Base-by-base conservation (phyloP, 2,329 filamentous ascomycete genomes). In the Xylariaceae sp. region DNA sequence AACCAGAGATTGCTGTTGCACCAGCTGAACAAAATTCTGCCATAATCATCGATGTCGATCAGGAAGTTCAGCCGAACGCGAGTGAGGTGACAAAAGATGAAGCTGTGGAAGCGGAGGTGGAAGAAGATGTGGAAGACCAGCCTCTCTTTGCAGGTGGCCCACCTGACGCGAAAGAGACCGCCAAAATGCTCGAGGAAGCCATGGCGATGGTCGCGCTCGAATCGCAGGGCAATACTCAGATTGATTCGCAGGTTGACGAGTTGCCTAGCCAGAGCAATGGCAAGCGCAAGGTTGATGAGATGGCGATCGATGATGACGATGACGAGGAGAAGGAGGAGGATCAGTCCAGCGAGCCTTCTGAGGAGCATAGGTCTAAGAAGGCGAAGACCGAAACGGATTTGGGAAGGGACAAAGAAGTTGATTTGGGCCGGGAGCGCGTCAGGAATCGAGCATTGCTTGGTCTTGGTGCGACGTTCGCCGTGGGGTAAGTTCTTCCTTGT, bases 391-490 rank as follows among this genome's bases (percentile, higher is more conserved):
- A 94, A 72, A 83, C 89, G 50, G 88, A 94, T 74, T 74, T 95
- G 66, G 88, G 88, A 74, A 92, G 91, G 77, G 23, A 30, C 23
- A 30, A 5, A 1, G 89, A 94, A 72, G 83, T 89, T 50, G 88
- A 94, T 74, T 74, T 95, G 66, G 88, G 88, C 74, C 92, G 91
- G 77, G 88, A 95, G 76, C 89, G 87, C 70, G 90, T 97, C 66
- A 88, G 90, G 76, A 90, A 87, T 74, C 85, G 92, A 71, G 91
- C 94, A 51, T 78, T 96, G 62, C 82, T 96, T 64, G 93, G 94
- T 60, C 84, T 97, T 56, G 90, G 88, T 63, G 91, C 91, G 59
- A 94, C 90, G 51, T 82, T 97, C 73, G 90, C 90, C 59, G 83
- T 97, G 74, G 92, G 92, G 94, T 97, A 84, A 78, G 92, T 88